These are phyloP conservation scores for Komagataella pseudopastoris DNA, from an alignment of 805 yeast genomes.

Conservation along the genomic window DNA sequence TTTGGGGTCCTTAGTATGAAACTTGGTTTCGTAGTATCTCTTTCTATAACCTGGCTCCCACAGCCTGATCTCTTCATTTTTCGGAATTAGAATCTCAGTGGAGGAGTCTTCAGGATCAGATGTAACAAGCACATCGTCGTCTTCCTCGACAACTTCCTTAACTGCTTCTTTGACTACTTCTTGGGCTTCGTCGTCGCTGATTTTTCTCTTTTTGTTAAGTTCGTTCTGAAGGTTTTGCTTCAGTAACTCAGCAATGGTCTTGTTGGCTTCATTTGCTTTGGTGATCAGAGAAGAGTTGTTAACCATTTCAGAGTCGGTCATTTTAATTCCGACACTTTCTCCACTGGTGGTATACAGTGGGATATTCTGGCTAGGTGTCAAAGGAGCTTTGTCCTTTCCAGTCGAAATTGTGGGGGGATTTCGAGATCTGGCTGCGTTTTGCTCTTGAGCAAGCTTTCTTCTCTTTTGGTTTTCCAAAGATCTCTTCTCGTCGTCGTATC, in stretches of 20 bases:
- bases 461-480: slow-evolving; percentile 53
- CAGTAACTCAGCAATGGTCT: slow-evolving; percentile 52
- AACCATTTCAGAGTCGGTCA: slow-evolving; percentile 61
- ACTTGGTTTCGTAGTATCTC: slow-evolving; percentile 71
- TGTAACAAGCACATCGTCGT: slow-evolving; percentile 11
- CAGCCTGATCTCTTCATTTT: slow-evolving; percentile 41
- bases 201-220: slow-evolving; percentile 9
- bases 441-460: slow-evolving; percentile 32
- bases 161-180: slow-evolving; percentile 3
- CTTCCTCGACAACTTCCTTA: slow-evolving; percentile 10
- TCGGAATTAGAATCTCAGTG: slow-evolving; percentile 27
- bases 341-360: slow-evolving; percentile 73
- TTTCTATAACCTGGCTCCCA: slow-evolving; percentile 82
- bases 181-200: slow-evolving; percentile 7
- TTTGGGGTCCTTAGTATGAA: slow-evolving; percentile 40
- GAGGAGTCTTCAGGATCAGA: slow-evolving; percentile 17
- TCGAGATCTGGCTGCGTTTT: slow-evolving; percentile 31
- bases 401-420: slow-evolving; percentile 42
- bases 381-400: slow-evolving; percentile 69
- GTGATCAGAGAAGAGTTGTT: slow-evolving; percentile 47
- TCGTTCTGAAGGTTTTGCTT: slow-evolving; percentile 20
- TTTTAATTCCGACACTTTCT: slow-evolving; percentile 44
- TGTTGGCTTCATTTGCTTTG: slow-evolving; percentile 59
- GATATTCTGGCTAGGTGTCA: slow-evolving; percentile 52
- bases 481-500: slow-evolving; percentile 58